Base-by-base conservation (phyloP, 169 alveolate species). In the Cryptosporidium ryanae region DNA sequence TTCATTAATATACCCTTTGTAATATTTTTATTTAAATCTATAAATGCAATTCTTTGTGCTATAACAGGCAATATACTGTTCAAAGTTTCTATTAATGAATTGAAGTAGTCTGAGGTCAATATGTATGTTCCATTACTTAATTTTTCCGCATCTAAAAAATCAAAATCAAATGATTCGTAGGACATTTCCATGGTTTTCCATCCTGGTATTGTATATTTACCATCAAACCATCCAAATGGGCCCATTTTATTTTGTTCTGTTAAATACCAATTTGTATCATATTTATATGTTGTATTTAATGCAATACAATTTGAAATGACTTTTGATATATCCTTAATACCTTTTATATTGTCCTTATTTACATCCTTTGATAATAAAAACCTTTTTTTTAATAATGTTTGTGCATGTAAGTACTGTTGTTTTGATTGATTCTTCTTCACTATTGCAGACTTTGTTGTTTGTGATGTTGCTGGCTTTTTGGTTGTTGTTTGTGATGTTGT, bases 151-250 rank as follows among this genome's bases (percentile, higher is more conserved):
- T 76, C 76, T 12, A 76, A 76, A 8, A 17, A 17, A 32, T 76
- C 87, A 76, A 76, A 76, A 61, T 76, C 87, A 43, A 61, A 59
- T n/a, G 87, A 55, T 59, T 76, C 87, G 34, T 76, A 76, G 13
- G 71, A 54, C 71, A 61, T 76, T 61, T 76, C 76, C 71, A 76
- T 61, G 18, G 71, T 76, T 61, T 44, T 55, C 87, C 87, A 76
- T n/a, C 87, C 87, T 43, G 87, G 87, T n/a, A 76, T 76, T 17
- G 87, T 76, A 34, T 76, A 76, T 23, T 76, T 76, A 0, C 87
- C 87, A 18, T 76, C 87, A 27, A 76, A 76, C 87, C 87, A 76
- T 6, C 87, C 87, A 76, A 76, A 76, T 15, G 87, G 87, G 38
- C 87, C 87, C 64, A 76, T 43, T 21, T 76, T 76, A 29, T 76